These are phyloP conservation scores for Hypoxylon perforatum DNA, from an alignment of 495 filamentous ascomycete species.

Conservation along the genomic window DNA sequence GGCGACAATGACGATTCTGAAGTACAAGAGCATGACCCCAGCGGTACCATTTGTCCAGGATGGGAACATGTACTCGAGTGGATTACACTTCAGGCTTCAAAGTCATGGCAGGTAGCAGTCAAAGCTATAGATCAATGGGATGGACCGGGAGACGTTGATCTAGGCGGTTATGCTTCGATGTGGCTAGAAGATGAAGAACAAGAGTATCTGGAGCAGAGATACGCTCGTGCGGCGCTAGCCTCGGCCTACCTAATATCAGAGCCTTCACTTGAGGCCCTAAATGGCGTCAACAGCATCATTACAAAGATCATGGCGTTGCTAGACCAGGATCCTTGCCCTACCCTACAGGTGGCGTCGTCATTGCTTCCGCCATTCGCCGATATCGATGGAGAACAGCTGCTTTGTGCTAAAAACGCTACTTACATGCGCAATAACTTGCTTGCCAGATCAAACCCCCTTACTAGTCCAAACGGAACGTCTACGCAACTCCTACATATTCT, in stretches of 20 bases:
- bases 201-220: conserved; percentile 66
- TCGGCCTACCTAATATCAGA: conserved; percentile 76
- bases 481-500: conserved; percentile 73
- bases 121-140: conserved; percentile 78
- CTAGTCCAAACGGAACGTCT: conserved; percentile 69
- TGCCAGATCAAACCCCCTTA: conserved; percentile 71
- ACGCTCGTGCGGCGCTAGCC: conserved; percentile 78
- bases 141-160: conserved; percentile 81
- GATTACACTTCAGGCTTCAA: conserved; percentile 69
- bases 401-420: conserved; percentile 52
- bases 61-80: conserved; percentile 86
- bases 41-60: conserved; percentile 54
- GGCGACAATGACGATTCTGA: conserved; percentile 25
- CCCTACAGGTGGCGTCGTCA: conserved; percentile 55
- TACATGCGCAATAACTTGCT: conserved; percentile 68
- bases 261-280: conserved; percentile 66
- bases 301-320: conserved; percentile 69
- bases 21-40: conserved; percentile 25
- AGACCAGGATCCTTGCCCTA: conserved; percentile 64
- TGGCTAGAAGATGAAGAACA: conserved; percentile 65
- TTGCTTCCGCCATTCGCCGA: conserved; percentile 55
- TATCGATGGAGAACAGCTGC: conserved; percentile 42
- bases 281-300: conserved; percentile 71
- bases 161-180: conserved; percentile 72
- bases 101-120: conserved; percentile 67